Evolutionary conservation across 2,329 filamentous ascomycete genomes (phyloP).

Genomic region (Tolypocladium tundrense): DNA sequence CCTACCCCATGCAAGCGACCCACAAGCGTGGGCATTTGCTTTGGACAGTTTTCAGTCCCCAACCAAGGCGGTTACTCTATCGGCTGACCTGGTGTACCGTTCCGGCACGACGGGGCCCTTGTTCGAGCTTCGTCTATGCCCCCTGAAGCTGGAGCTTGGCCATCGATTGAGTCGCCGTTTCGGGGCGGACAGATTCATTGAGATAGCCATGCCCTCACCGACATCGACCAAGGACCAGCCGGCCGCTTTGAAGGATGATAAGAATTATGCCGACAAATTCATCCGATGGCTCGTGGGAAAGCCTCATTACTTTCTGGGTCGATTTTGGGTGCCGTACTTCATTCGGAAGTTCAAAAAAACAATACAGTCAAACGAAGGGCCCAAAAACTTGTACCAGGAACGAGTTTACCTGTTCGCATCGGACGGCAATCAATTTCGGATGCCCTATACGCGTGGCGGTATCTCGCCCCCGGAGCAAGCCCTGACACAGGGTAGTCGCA

Average conservation of each 20-base stretch:
- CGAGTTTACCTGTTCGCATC: slow-evolving; percentile 45
- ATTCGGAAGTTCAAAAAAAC: slow-evolving; percentile 27
- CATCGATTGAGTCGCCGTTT: slow-evolving; percentile 45
- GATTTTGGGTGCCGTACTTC: slow-evolving; percentile 38
- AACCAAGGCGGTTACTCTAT: slow-evolving; percentile 30
- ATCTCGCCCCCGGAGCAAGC: slow-evolving; percentile 15
- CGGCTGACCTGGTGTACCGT: slow-evolving; percentile 29
- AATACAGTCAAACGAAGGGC: slow-evolving; percentile 21
- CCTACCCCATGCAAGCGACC: slow-evolving; percentile 36
- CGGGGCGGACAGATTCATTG: slow-evolving; percentile 48
- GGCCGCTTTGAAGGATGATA: slow-evolving; percentile 18
- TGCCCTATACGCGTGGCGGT: background rate
- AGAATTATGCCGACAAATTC: slow-evolving; percentile 18
- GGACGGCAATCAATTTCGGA: slow-evolving; percentile 32
- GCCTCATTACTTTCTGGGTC: slow-evolving; percentile 32
- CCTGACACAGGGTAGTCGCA: slow-evolving; percentile 10
- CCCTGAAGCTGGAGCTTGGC: slow-evolving; percentile 35
- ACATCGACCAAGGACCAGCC: slow-evolving; percentile 16
- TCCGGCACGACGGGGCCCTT: slow-evolving; percentile 23
- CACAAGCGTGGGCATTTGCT: slow-evolving; percentile 35
- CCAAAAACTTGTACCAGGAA: slow-evolving; percentile 11
- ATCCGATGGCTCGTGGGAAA: slow-evolving; percentile 15
- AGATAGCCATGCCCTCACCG: slow-evolving; percentile 39
- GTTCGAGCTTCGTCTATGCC: slow-evolving; percentile 36
- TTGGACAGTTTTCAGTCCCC: slow-evolving; percentile 23